A percentile compares a stretch with the other conserved stretches of the same genome.
These are phyloP conservation scores for Colletotrichum trifolii DNA, from an alignment of 2,329 filamentous ascomycete genomes.

Conservation along the genomic window DNA sequence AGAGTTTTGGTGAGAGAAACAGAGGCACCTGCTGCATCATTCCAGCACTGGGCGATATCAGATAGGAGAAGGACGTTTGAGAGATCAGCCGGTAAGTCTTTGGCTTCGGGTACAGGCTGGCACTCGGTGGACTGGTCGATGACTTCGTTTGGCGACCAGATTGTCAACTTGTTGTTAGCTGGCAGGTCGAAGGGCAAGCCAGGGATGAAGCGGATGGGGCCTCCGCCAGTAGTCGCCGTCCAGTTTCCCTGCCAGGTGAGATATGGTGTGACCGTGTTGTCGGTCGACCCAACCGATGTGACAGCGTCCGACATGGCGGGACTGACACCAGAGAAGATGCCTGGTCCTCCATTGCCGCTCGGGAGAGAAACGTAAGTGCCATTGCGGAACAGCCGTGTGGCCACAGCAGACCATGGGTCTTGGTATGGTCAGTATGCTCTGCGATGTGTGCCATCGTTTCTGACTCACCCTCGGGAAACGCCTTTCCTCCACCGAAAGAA, in stretches of 20 bases:
- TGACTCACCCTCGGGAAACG: constrained; percentile 17
- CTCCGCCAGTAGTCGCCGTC: constrained; percentile 8
- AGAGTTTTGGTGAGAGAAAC: constrained; percentile 39
- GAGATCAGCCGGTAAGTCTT: neutral
- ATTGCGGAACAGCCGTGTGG: constrained; percentile 12
- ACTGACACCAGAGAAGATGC: constrained; percentile 16
- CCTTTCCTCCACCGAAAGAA: constrained; percentile 1
- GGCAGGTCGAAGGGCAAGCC: constrained; percentile 19
- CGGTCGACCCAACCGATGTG: constrained; percentile 21
- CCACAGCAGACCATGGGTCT: constrained; percentile 21
- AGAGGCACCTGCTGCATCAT: neutral
- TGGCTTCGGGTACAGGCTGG: constrained; percentile 7
- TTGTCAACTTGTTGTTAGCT: neutral
- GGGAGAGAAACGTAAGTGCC: constrained; percentile 22
- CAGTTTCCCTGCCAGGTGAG: constrained; percentile 30
- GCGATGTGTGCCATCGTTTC: rapidly evolving
- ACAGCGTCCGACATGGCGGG: constrained; percentile 21
- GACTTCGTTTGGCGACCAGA: constrained; percentile 15
- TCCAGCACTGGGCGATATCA: constrained; percentile 12
- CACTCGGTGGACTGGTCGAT: neutral
- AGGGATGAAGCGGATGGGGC: constrained; percentile 42
- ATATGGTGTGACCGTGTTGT: constrained; percentile 28
- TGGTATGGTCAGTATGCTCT: neutral
- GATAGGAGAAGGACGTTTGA: constrained; percentile 1
- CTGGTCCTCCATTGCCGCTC: constrained; percentile 21